Conservation (phyloP, 179 eudicot species). For the Spergularia azorica region DNA sequence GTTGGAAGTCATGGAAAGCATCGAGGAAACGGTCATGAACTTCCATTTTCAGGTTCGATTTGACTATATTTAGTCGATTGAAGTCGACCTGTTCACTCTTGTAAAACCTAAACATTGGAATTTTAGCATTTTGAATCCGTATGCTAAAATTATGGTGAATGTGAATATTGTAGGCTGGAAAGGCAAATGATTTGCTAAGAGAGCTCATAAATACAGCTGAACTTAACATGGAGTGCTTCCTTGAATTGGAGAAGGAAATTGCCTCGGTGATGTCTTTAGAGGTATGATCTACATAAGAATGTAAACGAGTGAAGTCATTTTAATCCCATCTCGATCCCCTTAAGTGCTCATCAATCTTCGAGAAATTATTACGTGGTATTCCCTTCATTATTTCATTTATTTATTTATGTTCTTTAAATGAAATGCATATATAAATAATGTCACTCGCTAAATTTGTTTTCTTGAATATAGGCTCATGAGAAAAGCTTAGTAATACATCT, state of each 20-base stretch:
- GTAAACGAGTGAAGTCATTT: neutral
- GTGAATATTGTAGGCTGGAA: conserved; percentile 44
- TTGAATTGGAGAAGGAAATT: conserved; percentile 42
- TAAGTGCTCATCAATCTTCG: neutral
- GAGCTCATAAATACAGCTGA: conserved; percentile 45
- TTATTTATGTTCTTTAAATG: too few relatives aligned
- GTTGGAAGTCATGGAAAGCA: conserved; percentile 46
- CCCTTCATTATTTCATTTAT: neutral
- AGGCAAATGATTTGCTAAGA: conserved; percentile 42
- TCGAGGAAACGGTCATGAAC: conserved; percentile 40
- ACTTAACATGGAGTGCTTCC: conserved; percentile 44
- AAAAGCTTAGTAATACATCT: conserved; percentile 48
- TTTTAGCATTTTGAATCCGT: neutral
- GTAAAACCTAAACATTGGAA: too few relatives aligned
- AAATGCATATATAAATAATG: too few relatives aligned
- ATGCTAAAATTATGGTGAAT: neutral
- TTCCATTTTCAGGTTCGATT: conserved; percentile 50
- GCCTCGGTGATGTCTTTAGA: conserved; percentile 39
- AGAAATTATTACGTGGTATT: too few relatives aligned
- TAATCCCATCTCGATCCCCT: too few relatives aligned
- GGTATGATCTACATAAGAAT: conserved; percentile 35
- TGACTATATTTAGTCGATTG: conserved; percentile 4
- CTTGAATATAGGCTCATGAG: conserved; percentile 43
- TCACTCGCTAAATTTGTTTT: neutral
- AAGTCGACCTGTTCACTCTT: neutral